Percentiles rank a stretch among this genome's conserved stretches.
phyloP scores from a whole-genome alignment of 305 asterid genomes.

The Plantago lanceolata region DNA sequence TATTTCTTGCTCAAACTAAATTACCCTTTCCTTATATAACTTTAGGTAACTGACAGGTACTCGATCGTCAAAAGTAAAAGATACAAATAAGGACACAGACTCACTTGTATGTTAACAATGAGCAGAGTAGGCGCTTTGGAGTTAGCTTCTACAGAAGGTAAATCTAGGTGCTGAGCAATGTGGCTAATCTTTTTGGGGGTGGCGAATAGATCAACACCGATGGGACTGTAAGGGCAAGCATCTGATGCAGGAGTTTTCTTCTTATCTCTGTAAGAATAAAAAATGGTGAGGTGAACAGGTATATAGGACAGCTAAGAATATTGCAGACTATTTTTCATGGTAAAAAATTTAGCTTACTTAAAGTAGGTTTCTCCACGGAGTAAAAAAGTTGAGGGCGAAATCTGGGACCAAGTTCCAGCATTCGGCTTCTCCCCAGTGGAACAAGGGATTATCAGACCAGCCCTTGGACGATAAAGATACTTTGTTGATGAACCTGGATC shows the following conservation, averaged over 20 bases:
- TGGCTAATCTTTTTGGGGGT: constrained; percentile 69
- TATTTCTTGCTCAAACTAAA: too few relatives aligned
- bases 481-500: constrained; percentile 63
- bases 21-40: background rate
- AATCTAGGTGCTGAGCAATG: constrained; percentile 87
- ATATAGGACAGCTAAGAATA: constrained; percentile 1
- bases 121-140: constrained; percentile 65
- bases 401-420: constrained; percentile 77
- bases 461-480: constrained; percentile 76
- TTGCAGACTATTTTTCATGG: background rate
- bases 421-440: constrained; percentile 63
- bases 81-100: background rate
- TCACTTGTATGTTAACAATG: constrained; percentile 85
- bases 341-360: constrained; percentile 43
- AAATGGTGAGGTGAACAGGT: constrained; percentile 16
- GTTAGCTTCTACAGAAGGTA: constrained; percentile 59
- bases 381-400: constrained; percentile 71
- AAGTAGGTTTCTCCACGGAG: constrained; percentile 89
- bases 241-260: constrained; percentile 78
- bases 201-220: constrained; percentile 83
- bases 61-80: background rate
- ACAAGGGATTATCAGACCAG: constrained; percentile 71
- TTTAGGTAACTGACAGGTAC: background rate
- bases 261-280: constrained; percentile 69
- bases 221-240: constrained; percentile 64